phyloP scores from a whole-genome alignment of 495 filamentous ascomycete species.

The Trichoderma reesei region DNA sequence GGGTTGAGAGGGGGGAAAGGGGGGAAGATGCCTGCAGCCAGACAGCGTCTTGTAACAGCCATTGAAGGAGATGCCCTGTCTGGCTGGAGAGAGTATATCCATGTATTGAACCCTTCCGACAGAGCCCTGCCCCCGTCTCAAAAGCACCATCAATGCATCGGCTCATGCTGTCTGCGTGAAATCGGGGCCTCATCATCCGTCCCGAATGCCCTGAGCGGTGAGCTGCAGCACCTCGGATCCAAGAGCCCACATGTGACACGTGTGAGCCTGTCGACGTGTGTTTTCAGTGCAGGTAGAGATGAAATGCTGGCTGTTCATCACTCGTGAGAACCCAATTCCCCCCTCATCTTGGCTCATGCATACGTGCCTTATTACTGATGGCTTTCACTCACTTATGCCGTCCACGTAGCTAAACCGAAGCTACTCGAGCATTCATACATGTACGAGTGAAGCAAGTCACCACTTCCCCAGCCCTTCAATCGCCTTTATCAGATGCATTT shows the following conservation, averaged over 20 bases:
- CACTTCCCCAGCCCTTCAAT: no score
- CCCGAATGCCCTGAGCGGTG: not conserved
- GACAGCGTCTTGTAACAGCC: not conserved
- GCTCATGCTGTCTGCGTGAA: not conserved
- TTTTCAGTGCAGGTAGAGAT: no score
- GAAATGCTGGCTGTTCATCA: no score
- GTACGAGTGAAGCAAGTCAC: no score
- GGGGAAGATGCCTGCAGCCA: not conserved
- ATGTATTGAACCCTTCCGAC: no score
- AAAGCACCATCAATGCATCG: not conserved
- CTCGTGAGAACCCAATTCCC: not conserved
- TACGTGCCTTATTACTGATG: not conserved
- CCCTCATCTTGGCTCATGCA: slow-evolving; percentile 5
- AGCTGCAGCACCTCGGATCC: not conserved
- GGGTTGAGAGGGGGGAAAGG: not conserved
- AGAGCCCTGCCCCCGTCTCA: not conserved
- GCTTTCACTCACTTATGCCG: no score
- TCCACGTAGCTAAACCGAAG: no score
- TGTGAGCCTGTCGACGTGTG: not conserved
- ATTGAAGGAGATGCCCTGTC: not conserved
- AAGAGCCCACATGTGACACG: slow-evolving; percentile 2
- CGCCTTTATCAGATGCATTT: no score
- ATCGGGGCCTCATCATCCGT: not conserved
- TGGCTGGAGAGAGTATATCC: no score
- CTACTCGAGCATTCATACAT: no score